Percentiles rank a stretch among this genome's conserved stretches.
These are phyloP conservation scores for Backusella sp. DNA, from an alignment of 192 early-diverging fungal genomes.

Conservation along the genomic window DNA sequence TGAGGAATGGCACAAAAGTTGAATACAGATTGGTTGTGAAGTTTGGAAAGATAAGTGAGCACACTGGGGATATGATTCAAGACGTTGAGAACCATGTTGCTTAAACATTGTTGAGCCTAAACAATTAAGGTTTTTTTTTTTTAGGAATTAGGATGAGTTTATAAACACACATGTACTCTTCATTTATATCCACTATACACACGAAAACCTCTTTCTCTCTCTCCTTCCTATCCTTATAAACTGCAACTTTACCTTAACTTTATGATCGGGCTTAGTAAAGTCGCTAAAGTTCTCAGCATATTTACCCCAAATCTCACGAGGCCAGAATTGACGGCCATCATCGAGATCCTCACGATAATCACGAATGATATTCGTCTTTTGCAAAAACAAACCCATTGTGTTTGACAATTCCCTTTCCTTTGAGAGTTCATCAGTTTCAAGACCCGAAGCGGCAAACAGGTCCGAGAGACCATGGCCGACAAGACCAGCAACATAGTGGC, in stretches of 20 bases:
- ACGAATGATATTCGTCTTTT: slow-evolving; percentile 98
- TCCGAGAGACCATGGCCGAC: slow-evolving; percentile 91
- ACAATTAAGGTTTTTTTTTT: not conserved
- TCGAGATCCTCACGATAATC: slow-evolving; percentile 91
- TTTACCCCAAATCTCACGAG: slow-evolving; percentile 87
- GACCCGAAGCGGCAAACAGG: slow-evolving; percentile 84
- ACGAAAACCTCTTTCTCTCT: not conserved
- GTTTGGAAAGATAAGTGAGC: slow-evolving; percentile 78
- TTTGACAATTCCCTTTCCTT: slow-evolving; percentile 65
- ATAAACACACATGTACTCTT: too few species aligned
- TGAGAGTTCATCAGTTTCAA: slow-evolving; percentile 64
- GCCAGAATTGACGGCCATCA: slow-evolving; percentile 95
- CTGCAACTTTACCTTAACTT: slow-evolving; percentile 39
- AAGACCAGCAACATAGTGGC: slow-evolving; percentile 96
- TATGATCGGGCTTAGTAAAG: slow-evolving; percentile 68
- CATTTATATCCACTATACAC: not conserved
- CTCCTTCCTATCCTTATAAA: not conserved
- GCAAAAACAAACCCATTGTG: slow-evolving; percentile 96
- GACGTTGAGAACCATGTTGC: slow-evolving; percentile 85
- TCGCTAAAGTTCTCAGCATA: slow-evolving; percentile 74
- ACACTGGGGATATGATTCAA: slow-evolving; percentile 83
- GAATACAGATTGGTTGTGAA: slow-evolving; percentile 82
- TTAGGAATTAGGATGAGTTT: not conserved
- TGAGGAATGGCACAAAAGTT: slow-evolving; percentile 99
- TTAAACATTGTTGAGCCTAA: slow-evolving; percentile 76